phyloP scores from a whole-genome alignment of 805 yeast species.

The Metschnikowia bowlesiae region DNA sequence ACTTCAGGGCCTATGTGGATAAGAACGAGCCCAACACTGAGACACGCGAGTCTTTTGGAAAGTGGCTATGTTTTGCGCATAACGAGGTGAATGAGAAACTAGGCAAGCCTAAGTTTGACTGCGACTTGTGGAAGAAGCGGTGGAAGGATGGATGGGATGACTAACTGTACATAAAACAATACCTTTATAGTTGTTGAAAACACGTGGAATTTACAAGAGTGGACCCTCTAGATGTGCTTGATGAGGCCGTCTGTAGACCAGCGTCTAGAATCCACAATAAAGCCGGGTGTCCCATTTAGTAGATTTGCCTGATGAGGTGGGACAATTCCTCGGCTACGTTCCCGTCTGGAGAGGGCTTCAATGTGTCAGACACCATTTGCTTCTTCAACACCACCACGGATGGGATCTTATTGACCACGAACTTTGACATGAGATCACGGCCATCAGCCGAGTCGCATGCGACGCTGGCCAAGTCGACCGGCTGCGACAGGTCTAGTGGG shows the following conservation, averaged over 20 bases:
- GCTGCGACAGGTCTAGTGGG: constrained; percentile 33
- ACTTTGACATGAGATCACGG: constrained; percentile 53
- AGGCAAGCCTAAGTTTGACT: constrained; percentile 83
- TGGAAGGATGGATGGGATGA: constrained; percentile 95
- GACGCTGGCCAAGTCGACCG: constrained; percentile 63
- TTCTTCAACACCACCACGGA: constrained; percentile 62
- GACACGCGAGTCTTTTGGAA: constrained; percentile 74
- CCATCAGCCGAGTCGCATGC: constrained; percentile 66
- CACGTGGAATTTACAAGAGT: too few species aligned
- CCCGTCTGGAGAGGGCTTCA: constrained; percentile 18
- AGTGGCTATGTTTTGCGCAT: constrained; percentile 94
- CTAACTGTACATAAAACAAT: background rate
- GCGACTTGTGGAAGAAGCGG: constrained; percentile 84
- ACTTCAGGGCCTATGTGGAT: constrained; percentile 61
- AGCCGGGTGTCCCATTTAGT: constrained; percentile 4
- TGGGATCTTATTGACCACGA: constrained; percentile 56
- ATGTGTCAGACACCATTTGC: constrained; percentile 48
- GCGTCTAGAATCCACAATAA: too few species aligned
- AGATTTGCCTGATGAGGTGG: constrained; percentile 27
- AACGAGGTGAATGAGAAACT: constrained; percentile 84
- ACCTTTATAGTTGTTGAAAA: background rate
- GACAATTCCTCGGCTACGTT: constrained; percentile 27
- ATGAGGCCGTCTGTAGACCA: too few species aligned
- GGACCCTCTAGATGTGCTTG: too few species aligned
- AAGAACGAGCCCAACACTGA: constrained; percentile 52